Evolutionary conservation across 352 stramenopile genomes (phyloP), one percentile per base, ranked within the genome.

Genomic region (Plasmopara muralis): DNA sequence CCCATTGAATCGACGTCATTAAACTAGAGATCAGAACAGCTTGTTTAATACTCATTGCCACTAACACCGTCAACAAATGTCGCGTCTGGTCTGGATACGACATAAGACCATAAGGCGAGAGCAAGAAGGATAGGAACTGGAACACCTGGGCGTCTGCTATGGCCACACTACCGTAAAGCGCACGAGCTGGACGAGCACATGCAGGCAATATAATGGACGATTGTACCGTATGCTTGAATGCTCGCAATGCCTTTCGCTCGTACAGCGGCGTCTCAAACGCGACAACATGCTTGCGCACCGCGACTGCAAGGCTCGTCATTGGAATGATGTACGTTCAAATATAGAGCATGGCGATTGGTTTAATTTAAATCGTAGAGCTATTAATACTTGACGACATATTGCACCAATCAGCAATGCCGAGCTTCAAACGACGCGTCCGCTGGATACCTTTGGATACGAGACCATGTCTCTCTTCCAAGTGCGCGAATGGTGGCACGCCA

Each of bases 391-490:
- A 9, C 13, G 13, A 38, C 9, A 38, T 38, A 38, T 14, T 38
- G 33, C 33, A 38, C 47, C 41, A 50, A 55, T 51, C 9, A 4
- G 1, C 14, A 9, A 6, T 2, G 18, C 52, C n/a, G 34, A 55
- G 34, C 46, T 60, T 60, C 53, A 70, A 70, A 60, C 50, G 62
- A 70, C 53, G 58, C 62, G 57, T 40, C 49, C 25, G 20, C 20
- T 25, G 20, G 20, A 3, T 25, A 25, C 3, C 20, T 43, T 47
- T 52, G 34, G 43, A 57, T 48, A 41, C 43, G 28, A 34, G 16
- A 50, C 14, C 28, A 95, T 96, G 84, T 96, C 84, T 56, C 20
- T 25, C 20, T 25, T 25, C 20, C 20, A 25, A 25, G 20, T 25
- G 20, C 20, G 20, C 20, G 20, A 25, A 3, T 25, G 20, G 20